Base-by-base conservation (phyloP, 148 eudicot genomes). In the Cornus kousa region DNA sequence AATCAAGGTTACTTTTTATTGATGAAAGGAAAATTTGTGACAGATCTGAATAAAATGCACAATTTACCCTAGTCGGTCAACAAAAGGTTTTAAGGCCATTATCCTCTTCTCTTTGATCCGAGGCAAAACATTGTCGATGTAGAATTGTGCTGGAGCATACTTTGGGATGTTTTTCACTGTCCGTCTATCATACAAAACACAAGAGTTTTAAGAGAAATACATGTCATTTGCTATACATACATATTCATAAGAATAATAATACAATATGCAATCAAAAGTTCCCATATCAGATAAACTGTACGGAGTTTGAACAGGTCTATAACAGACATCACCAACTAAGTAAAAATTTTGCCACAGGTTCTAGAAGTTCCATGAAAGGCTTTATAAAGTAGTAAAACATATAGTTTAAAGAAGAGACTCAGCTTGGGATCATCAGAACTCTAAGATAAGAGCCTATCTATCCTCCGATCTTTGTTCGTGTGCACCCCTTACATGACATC, bases 111-210 rank as follows among this genome's bases (percentile, higher is more conserved):
- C 99, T 83, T 96, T 96, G 75, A 96, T 77, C 53, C 99, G 95
- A 85, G 99, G 99, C 79, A 96, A 87, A 81, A 96, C 99, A 85
- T 96, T 96, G 91, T 96, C 99, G 37, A 92, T 93, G 85, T 96
- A 96, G 80, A 93, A 96, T 46, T 96, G 84, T 16, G 99, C 98
- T 55, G 99, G 86, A 70, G 99, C 99, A 88, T 96, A 96, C 84
- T 96, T 96, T 23, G 99, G 99, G 74, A 96, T 93, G 88, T 93
- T 96, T 86, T 96, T 96, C 23, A 96, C 98, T 1, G 99, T 96
- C 72, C 99, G 97, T 78, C 99, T 96, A 75, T 79, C 84, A 89
- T 80, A 79, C 39, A 84, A 68, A 24, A 70, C 16, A 72, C 9
- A 65, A 68, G 57, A 74, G 60, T 43, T 28, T 22, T 57, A 7